phyloP scores from a whole-genome alignment of 257 asterid genomes.

The Nicotiana attenuata region DNA sequence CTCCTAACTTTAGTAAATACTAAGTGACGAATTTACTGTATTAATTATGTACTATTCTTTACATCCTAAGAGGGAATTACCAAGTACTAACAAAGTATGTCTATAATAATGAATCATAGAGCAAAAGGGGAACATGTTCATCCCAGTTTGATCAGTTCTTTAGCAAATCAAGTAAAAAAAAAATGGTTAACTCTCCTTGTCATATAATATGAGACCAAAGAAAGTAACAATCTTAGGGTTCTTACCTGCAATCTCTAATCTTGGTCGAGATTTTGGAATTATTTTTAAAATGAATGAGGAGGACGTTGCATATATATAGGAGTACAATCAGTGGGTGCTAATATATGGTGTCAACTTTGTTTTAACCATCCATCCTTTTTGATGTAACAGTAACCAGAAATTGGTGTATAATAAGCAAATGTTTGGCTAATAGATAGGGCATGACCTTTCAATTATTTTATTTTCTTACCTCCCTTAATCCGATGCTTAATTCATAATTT shows the following conservation, averaged over 20 bases:
- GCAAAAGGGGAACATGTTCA: too few species aligned
- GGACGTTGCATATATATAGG: background rate
- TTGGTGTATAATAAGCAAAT: background rate
- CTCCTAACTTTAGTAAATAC: too few species aligned
- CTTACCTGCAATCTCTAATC: slow-evolving; percentile 25
- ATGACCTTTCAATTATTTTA: too few species aligned
- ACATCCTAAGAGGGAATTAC: background rate
- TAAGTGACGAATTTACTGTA: background rate
- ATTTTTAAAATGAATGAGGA: background rate
- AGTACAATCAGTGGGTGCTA: background rate
- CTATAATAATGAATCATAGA: background rate
- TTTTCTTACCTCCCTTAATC: background rate
- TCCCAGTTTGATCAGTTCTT: background rate
- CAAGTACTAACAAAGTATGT: background rate
- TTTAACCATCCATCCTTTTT: background rate
- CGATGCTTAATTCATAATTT: background rate
- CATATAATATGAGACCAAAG: too few species aligned
- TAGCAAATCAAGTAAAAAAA: too few species aligned
- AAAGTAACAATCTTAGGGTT: too few species aligned
- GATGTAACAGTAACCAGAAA: background rate
- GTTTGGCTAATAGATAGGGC: background rate
- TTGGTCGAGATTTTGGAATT: slow-evolving; percentile 6
- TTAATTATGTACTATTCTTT: background rate
- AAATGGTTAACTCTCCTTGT: too few species aligned
- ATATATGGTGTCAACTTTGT: background rate